Conservation (phyloP, 164 flowering plant species). For the Hamamelis virginiana region DNA sequence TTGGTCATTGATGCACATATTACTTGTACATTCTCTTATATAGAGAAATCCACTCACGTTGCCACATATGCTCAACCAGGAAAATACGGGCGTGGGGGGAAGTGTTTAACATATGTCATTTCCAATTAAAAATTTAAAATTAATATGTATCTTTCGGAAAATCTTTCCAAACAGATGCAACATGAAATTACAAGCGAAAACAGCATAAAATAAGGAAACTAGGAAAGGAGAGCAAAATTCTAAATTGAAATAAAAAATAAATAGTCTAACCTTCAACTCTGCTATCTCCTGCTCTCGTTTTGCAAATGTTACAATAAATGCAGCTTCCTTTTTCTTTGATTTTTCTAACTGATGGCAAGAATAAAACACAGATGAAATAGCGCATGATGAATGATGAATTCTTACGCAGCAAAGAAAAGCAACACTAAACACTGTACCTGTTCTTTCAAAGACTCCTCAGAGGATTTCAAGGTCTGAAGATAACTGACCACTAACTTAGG, state of each 20-base stretch:
- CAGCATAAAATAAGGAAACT: background rate
- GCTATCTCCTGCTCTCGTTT: slow-evolving; percentile 97
- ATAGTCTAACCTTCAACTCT: slow-evolving; percentile 66
- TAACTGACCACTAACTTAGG: slow-evolving; percentile 67
- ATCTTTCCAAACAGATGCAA: background rate
- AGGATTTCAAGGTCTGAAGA: slow-evolving; percentile 71
- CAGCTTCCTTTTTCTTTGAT: slow-evolving; percentile 98
- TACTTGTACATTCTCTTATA: no score
- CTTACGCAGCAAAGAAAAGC: background rate
- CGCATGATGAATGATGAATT: background rate
- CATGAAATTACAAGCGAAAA: background rate
- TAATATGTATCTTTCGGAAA: no score
- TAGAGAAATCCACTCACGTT: no score
- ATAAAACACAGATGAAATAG: slow-evolving; percentile 9
- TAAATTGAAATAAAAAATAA: background rate
- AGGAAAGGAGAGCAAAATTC: background rate
- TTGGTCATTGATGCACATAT: no score
- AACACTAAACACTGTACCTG: slow-evolving; percentile 46
- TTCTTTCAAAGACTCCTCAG: slow-evolving; percentile 86
- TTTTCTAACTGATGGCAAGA: slow-evolving; percentile 68
- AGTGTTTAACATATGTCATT: no score
- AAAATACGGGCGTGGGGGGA: no score
- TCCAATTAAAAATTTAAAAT: no score
- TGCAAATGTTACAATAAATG: slow-evolving; percentile 93
- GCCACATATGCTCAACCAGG: no score